phyloP scores from a whole-genome alignment of 2,329 filamentous ascomycete species.

The Xylariaceae sp. region DNA sequence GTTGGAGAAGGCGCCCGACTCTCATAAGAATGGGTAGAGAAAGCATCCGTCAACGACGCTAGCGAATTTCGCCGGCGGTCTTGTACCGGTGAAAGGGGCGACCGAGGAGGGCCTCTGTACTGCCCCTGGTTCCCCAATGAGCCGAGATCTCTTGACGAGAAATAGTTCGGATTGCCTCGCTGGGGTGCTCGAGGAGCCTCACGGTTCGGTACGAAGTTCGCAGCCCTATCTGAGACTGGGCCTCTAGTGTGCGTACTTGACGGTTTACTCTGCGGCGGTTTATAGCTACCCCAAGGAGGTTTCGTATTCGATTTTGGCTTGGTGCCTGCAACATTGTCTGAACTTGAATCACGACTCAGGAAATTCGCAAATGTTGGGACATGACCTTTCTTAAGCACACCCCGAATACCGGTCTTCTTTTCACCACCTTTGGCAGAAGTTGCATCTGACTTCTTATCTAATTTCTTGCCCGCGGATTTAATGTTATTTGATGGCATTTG shows the following conservation, averaged over 20 bases:
- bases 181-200: conserved; percentile 45
- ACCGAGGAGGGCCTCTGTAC: conserved; percentile 50
- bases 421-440: conserved; percentile 42
- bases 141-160: conserved; percentile 48
- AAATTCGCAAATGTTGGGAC: conserved; percentile 54
- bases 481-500: conserved; percentile 31
- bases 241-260: conserved; percentile 33
- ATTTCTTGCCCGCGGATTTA: conserved; percentile 39
- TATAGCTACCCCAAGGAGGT: conserved; percentile 36
- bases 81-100: conserved; percentile 58
- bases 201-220: conserved; percentile 41
- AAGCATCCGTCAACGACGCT: conserved; percentile 62
- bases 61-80: conserved; percentile 60
- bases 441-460: conserved; percentile 40
- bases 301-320: conserved; percentile 31
- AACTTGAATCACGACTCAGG: conserved; percentile 54
- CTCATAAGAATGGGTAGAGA: conserved; percentile 56
- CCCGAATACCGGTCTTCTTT: conserved; percentile 55
- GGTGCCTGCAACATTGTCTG: conserved; percentile 32
- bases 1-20: conserved; percentile 51
- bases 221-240: conserved; percentile 41
- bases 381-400: conserved; percentile 58
- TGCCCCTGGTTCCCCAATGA: conserved; percentile 32
- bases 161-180: conserved; percentile 46
- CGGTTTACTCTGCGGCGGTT: conserved; percentile 29